phyloP scores from a whole-genome alignment of 169 alveolate species.

The Eimeria praecox region DNA sequence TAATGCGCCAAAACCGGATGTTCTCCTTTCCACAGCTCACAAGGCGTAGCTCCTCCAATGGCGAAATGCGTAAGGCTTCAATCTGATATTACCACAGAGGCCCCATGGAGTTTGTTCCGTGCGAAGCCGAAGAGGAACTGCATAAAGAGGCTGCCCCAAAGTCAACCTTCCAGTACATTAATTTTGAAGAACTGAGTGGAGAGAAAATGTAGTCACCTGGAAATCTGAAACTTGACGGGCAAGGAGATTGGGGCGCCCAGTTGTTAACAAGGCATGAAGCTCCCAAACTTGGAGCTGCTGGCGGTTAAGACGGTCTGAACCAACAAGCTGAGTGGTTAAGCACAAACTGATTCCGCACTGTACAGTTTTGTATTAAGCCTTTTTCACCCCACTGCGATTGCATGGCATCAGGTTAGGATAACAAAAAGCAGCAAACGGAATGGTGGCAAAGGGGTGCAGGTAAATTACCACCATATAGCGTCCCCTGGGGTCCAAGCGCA shows the following conservation, averaged over 20 bases:
- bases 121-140: background rate
- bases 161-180: background rate
- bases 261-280: conserved; percentile 78
- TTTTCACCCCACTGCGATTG: background rate
- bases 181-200: background rate
- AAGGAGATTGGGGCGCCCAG: conserved; percentile 74
- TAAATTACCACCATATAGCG: conserved; percentile 77
- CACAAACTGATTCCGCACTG: background rate
- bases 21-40: conserved; percentile 95
- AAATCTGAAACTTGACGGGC: conserved; percentile 92
- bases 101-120: background rate
- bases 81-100: conserved; percentile 75
- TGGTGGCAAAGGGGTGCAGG: background rate
- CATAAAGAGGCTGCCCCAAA: no score
- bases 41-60: conserved; percentile 91
- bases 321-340: conserved; percentile 86
- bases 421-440: background rate
- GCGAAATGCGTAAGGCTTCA: conserved; percentile 90
- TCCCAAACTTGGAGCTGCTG: conserved; percentile 93
- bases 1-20: conserved; percentile 96
- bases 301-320: conserved; percentile 90
- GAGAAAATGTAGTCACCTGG: conserved; percentile 40
- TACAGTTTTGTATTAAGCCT: background rate
- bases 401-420: background rate
- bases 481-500: conserved; percentile 74